phyloP scores from a whole-genome alignment of 345 rosid species.

The Ricinus communis region DNA sequence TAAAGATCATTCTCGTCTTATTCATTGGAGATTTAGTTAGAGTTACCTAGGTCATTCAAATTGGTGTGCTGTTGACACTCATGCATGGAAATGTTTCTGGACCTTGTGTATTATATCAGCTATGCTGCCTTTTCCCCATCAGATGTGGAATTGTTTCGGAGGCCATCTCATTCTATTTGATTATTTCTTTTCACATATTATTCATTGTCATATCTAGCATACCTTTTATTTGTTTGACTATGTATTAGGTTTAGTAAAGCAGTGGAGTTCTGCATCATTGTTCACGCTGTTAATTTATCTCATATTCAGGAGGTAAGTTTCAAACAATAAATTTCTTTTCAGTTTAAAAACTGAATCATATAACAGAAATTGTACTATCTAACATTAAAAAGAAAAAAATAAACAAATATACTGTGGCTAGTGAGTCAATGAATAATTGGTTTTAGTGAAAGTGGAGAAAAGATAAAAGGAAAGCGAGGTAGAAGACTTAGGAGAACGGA shows the following conservation, averaged over 20 bases:
- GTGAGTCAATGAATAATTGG: no score
- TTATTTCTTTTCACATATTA: not conserved
- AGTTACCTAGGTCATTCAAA: not conserved
- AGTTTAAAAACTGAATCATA: not conserved
- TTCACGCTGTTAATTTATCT: conserved; percentile 14
- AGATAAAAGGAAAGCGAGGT: not conserved
- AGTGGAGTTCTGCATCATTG: no score
- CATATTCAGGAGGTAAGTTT: conserved; percentile 79
- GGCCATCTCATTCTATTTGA: not conserved
- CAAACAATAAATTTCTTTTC: no score
- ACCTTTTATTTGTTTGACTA: not conserved
- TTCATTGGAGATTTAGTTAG: not conserved
- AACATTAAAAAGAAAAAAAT: not conserved
- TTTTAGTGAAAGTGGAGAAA: no score
- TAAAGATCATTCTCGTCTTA: not conserved
- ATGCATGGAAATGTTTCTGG: not conserved
- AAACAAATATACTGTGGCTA: no score
- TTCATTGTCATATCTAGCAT: not conserved
- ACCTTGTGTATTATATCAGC: not conserved
- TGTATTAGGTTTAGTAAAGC: no score
- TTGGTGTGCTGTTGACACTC: not conserved
- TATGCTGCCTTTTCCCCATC: not conserved
- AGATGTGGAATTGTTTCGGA: not conserved
- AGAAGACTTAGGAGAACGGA: conserved; percentile 4
- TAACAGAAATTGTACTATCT: no score